These are phyloP conservation scores for Aspergillus costaricaensis DNA, from an alignment of 2,329 filamentous ascomycete genomes.

Conservation along the genomic window DNA sequence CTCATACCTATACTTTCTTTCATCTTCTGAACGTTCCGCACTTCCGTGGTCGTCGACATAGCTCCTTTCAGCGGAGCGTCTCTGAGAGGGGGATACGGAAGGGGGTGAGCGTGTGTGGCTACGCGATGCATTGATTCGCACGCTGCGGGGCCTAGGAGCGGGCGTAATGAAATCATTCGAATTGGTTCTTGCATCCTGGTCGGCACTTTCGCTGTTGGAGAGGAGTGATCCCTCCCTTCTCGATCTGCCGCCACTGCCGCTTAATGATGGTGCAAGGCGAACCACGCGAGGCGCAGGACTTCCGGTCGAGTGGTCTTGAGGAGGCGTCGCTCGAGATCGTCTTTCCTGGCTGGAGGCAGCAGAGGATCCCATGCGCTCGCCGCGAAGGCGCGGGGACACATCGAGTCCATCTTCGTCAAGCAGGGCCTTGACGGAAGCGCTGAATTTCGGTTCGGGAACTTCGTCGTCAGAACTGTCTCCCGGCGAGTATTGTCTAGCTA, in stretches of 20 bases:
- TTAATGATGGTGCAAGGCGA: constrained; percentile 38
- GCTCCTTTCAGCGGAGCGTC: constrained; percentile 33
- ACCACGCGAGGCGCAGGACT: constrained; percentile 47
- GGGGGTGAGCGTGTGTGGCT: constrained; percentile 45
- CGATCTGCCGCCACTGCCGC: constrained; percentile 29
- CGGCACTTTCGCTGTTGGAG: constrained; percentile 37
- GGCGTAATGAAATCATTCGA: constrained; percentile 49
- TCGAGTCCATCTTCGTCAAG: constrained; percentile 57
- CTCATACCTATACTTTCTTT: constrained; percentile 33
- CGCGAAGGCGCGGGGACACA: constrained; percentile 51
- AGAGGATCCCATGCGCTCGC: constrained; percentile 28
- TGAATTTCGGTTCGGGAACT: constrained; percentile 86
- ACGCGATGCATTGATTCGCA: constrained; percentile 45
- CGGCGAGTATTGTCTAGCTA: constrained; percentile 44
- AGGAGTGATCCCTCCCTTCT: constrained; percentile 43
- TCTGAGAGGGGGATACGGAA: constrained; percentile 40
- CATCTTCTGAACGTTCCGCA: constrained; percentile 38
- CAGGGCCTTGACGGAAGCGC: constrained; percentile 84
- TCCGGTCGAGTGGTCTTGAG: constrained; percentile 41
- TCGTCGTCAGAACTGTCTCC: constrained; percentile 95
- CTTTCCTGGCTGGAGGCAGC: constrained; percentile 33
- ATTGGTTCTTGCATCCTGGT: constrained; percentile 26
- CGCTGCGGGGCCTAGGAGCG: constrained; percentile 46
- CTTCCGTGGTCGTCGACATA: constrained; percentile 35
- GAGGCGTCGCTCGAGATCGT: constrained; percentile 39